phyloP scores from a whole-genome alignment of 176 grass and related monocot species.

The Leersia perrieri region DNA sequence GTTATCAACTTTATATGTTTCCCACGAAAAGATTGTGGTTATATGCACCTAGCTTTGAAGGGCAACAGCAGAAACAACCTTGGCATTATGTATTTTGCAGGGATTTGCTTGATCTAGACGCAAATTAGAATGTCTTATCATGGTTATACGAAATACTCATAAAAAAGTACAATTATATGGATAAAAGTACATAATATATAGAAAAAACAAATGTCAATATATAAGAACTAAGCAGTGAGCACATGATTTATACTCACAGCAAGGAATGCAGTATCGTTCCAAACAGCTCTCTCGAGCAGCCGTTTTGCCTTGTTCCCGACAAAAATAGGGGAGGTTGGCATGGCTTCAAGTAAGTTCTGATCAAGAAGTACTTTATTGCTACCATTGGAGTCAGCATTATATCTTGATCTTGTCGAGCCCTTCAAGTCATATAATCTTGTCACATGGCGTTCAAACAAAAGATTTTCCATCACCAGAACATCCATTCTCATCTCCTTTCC shows the following conservation, averaged over 20 bases:
- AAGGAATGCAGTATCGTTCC: constrained; percentile 97
- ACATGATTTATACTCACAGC: constrained; percentile 60
- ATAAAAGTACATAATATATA: background rate
- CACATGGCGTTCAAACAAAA: constrained; percentile 76
- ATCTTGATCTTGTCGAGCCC: constrained; percentile 90
- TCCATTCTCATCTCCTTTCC: constrained; percentile 92
- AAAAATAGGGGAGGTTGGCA: constrained; percentile 99
- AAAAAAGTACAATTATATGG: background rate
- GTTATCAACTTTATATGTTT: background rate
- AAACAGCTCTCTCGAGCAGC: constrained; percentile 91
- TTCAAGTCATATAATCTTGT: constrained; percentile 95
- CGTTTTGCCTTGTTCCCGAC: constrained; percentile 89
- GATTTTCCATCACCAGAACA: constrained; percentile 98
- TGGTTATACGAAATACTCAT: background rate
- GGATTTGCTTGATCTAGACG: background rate
- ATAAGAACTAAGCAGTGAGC: constrained; percentile 14
- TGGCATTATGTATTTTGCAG: background rate
- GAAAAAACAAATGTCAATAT: background rate
- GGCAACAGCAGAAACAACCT: background rate
- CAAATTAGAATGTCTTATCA: background rate
- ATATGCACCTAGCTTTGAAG: background rate
- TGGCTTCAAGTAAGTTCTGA: constrained; percentile 88
- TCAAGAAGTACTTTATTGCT: constrained; percentile 97
- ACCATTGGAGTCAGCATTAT: constrained; percentile 89
- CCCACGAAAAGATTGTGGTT: background rate